Evolutionary conservation across 2,329 filamentous ascomycete genomes (phyloP).

Genomic region (Alternaria solani): DNA sequence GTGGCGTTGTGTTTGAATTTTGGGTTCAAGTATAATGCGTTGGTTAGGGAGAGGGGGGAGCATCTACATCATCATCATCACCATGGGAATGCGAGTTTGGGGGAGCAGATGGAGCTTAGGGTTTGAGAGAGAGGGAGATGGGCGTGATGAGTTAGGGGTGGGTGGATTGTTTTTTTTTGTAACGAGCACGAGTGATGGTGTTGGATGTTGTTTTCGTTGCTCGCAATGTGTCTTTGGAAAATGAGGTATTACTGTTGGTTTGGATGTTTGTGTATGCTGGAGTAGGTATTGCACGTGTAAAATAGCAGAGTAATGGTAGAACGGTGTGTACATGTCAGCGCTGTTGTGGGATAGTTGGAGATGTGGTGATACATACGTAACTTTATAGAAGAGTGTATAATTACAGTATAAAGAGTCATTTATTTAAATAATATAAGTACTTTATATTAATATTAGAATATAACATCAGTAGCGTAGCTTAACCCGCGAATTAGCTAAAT

Average conservation of each 20-base stretch:
- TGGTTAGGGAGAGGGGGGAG: slow-evolving; percentile 21
- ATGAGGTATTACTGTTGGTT: background rate
- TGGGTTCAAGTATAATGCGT: slow-evolving; percentile 68
- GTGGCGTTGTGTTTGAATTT: slow-evolving; percentile 86
- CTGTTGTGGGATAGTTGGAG: background rate
- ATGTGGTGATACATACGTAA: too few relatives aligned
- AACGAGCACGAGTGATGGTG: background rate
- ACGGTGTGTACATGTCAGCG: background rate
- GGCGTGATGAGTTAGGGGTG: too few relatives aligned
- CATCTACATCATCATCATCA: slow-evolving; percentile 16
- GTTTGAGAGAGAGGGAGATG: slow-evolving; percentile 9
- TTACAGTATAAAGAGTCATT: too few relatives aligned
- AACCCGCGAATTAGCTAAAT: too few relatives aligned
- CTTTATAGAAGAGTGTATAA: too few relatives aligned
- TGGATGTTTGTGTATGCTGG: background rate
- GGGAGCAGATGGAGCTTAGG: slow-evolving; percentile 28
- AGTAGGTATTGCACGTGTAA: background rate
- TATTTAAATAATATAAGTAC: too few relatives aligned
- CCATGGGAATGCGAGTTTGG: slow-evolving; percentile 8
- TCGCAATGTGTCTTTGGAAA: background rate
- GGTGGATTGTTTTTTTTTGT: background rate
- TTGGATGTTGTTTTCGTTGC: background rate
- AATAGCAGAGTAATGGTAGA: background rate
- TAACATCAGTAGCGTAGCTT: too few relatives aligned
- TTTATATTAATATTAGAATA: too few relatives aligned